Percentiles rank a stretch among this genome's conserved stretches.
Evolutionary conservation across 805 yeast species (phyloP).

Genomic region (Grigorovia yakushimaensis): DNA sequence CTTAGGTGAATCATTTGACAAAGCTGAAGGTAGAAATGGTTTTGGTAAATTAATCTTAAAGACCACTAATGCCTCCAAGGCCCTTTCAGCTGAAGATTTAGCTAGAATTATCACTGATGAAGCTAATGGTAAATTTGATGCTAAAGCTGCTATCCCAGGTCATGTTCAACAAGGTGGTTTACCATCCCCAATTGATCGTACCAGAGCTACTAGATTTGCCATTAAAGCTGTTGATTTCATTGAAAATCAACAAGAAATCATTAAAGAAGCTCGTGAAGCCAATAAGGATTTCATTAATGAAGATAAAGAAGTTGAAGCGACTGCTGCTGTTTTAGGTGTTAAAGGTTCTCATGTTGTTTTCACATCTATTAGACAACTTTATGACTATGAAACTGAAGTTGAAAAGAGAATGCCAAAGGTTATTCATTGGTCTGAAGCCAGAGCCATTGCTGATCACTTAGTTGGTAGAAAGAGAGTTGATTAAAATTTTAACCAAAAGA

Average conservation of each 20-base stretch:
- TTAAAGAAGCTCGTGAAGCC: conserved; percentile 24
- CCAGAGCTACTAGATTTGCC: conserved; percentile 62
- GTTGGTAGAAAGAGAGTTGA: conserved; percentile 53
- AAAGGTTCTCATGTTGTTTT: conserved; percentile 67
- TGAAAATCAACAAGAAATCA: conserved; percentile 33
- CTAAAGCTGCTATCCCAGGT: conserved; percentile 75
- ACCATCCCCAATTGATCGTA: conserved; percentile 72
- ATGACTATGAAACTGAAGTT: conserved; percentile 80
- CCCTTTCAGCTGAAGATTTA: conserved; percentile 55
- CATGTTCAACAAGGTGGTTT: conserved; percentile 80
- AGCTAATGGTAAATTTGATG: conserved; percentile 57
- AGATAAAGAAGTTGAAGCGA: conserved; percentile 31
- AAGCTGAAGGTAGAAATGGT: conserved; percentile 53
- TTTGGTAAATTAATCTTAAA: conserved; percentile 62
- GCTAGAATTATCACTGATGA: conserved; percentile 60
- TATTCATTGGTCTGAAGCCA: conserved; percentile 70
- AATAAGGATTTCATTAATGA: conserved; percentile 24
- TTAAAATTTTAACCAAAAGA: conserved; percentile 1
- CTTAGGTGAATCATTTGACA: conserved; percentile 48
- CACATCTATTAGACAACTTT: conserved; percentile 63
- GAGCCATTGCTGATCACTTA: conserved; percentile 75
- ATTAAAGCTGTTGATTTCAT: conserved; percentile 61
- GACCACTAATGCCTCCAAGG: conserved; percentile 61
- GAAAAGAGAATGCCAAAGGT: conserved; percentile 77
- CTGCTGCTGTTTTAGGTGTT: conserved; percentile 80